These are phyloP conservation scores for Pyrenula massariospora DNA, from an alignment of 495 filamentous ascomycete genomes.

Conservation along the genomic window DNA sequence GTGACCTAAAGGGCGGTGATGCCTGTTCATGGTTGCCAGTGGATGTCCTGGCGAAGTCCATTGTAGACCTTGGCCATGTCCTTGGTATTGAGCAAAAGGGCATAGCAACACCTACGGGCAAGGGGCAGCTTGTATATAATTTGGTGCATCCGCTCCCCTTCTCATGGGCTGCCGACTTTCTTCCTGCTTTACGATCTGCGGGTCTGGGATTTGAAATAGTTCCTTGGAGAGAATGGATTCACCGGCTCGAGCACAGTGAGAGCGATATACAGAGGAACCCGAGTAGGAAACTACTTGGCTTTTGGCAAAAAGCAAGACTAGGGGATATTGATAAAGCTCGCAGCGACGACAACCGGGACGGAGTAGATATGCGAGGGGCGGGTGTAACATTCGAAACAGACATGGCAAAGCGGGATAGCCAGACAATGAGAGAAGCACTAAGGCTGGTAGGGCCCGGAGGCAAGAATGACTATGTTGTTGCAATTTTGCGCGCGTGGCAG, in stretches of 20 bases:
- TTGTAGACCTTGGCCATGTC: slow-evolving; percentile 28
- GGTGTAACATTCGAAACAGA: slow-evolving; percentile 18
- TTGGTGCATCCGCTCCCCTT: slow-evolving; percentile 38
- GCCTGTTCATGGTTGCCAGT: slow-evolving; percentile 45
- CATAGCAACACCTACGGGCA: background rate
- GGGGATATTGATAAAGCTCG: slow-evolving; percentile 49
- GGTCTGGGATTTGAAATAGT: slow-evolving; percentile 36
- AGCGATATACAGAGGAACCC: slow-evolving; percentile 26
- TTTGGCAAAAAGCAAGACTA: slow-evolving; percentile 30
- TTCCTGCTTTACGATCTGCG: slow-evolving; percentile 28
- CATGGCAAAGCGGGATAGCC: slow-evolving; percentile 24
- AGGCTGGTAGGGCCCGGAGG: background rate
- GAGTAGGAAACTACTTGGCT: slow-evolving; percentile 34
- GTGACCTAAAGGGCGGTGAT: slow-evolving; percentile 22
- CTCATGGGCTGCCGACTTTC: slow-evolving; percentile 34
- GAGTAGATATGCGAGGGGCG: slow-evolving; percentile 10
- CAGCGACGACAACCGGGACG: slow-evolving; percentile 37
- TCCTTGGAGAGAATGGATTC: slow-evolving; percentile 34
- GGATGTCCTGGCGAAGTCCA: slow-evolving; percentile 33
- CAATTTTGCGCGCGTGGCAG: background rate
- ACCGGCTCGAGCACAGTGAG: slow-evolving; percentile 28
- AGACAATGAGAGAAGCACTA: slow-evolving; percentile 16
- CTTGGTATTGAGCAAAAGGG: background rate
- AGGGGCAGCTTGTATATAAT: slow-evolving; percentile 37
- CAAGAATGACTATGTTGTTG: background rate